Conservation (phyloP, 2,329 filamentous ascomycete genomes). For the Colletotrichum tropicale region DNA sequence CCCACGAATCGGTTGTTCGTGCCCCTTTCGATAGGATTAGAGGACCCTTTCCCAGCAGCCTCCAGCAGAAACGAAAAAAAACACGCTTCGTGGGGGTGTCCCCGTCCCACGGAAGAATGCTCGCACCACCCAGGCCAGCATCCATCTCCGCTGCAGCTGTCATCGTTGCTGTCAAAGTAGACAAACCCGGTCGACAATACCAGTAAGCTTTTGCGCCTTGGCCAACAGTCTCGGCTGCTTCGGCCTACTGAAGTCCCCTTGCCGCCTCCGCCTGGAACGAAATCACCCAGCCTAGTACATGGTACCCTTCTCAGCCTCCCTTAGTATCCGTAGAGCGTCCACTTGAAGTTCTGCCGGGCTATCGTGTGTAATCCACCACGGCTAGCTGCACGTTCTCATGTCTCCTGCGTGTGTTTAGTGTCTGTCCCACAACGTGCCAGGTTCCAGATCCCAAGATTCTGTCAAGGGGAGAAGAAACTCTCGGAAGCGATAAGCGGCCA, state of each 20-base stretch:
- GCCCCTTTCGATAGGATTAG: not conserved
- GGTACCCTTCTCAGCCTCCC: not conserved
- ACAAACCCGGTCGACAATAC: not conserved
- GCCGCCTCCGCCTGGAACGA: conserved; percentile 6
- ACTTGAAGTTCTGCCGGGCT: not conserved
- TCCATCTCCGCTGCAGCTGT: not conserved
- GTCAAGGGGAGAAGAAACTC: not conserved
- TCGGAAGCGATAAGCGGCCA: not conserved
- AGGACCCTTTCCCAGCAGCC: not conserved
- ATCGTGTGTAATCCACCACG: not conserved
- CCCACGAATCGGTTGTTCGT: not conserved
- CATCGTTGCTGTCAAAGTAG: not conserved
- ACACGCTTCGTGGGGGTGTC: not conserved
- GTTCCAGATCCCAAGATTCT: not conserved
- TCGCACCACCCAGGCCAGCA: not conserved
- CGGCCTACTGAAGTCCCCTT: not conserved
- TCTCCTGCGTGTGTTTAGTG: not conserved
- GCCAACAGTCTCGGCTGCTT: not conserved
- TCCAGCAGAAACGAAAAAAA: not conserved
- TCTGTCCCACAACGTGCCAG: not conserved
- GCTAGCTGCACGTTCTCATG: not conserved
- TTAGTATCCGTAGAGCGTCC: not conserved
- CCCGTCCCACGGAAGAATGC: not conserved
- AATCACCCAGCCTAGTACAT: not conserved
- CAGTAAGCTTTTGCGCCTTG: not conserved